Evolutionary conservation across 768 basidiomycete species (phyloP), one percentile per base, ranked within the genome.

Genomic region (Lentinula detonsa): DNA sequence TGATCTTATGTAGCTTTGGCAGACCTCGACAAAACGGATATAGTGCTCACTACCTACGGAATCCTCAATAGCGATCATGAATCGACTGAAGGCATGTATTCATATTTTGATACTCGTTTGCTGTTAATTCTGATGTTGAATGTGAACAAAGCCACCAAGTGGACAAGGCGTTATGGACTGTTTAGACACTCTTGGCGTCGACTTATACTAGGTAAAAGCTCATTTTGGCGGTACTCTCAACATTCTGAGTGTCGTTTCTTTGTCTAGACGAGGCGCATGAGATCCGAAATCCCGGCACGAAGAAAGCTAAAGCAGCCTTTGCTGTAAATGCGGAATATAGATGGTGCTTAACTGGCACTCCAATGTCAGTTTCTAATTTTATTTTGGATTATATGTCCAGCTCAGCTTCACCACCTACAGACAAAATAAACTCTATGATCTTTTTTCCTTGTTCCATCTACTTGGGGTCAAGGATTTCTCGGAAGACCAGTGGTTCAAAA

Each of bases 311-410:
- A 69, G 83, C 82, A 31, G 85, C 91, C 2, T 76, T 87, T 42
- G 93, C 91, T 0, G 92, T 91, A 7, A 77, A 86, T 50, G 81
- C 83, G 11, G 90, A 89, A 67, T 94, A 81, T 71, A 79, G 90
- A 57, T 97, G 95, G 95, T 91, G 88, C 71, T 74, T 95, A 59
- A 95, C 92, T 7, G 94, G 90, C 33, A 91, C 90, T n/a, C 89
- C 90, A 0, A 81, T 91, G 87, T 87, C 65, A 60, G 79, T 70
- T 10, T 34, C 4, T 5, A 16, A 13, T 56, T 6, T 42, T 15
- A 13, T 11, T 21, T 9, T 18, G 34, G 11, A 56, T 40, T n/a
- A 15, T 3, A 8, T 15, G 13, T 6, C 37, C 15, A 21, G 13
- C 23, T 18, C 16, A 16, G 5, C 53, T 18, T 40, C 10, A 33